Evolutionary conservation across 495 filamentous ascomycete species (phyloP), one percentile per base, ranked within the genome.

Genomic region (Lindgomyces ingoldianus): DNA sequence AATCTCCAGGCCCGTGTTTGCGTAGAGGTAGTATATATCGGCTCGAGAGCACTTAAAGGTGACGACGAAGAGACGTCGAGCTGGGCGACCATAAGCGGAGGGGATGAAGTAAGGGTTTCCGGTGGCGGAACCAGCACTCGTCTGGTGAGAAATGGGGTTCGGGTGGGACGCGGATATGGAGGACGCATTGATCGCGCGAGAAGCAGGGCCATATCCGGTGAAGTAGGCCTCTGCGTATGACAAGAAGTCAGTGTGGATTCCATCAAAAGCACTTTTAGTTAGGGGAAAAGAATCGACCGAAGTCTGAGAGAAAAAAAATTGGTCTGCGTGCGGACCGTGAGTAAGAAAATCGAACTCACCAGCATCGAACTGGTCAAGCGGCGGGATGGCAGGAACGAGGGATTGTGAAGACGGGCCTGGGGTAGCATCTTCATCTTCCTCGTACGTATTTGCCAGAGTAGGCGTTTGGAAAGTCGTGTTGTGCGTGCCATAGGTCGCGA

Each of bases 21-120:
- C 92, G 74, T 94, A 92, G 56, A 96, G 89, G 74, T 96, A 96
- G 74, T 97, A 98, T 19, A 98, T 91, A 70, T 97, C 95, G 46
- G 91, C 91, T 58, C 94, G 86, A 22, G 88, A 87, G 72, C 91
- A 96, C 72, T 98, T 98, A 81, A 98, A 98, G 2, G 92, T 87
- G 24, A 98, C 93, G 45, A 98, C 87, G 74, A 92, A 93, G 33
- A 96, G 78, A n/a, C 89, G 81, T 73, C 94, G 90, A 60, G 88
- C 87, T 8, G 87, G 84, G 70, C 90, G 90, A 27, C 59, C 62
- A 49, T 62, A 55, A 44, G 58, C 56, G 2, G 33, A 18, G 3
- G 58, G 63, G 19, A 65, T 56, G 1, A 46, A 24, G 45, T 68
- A 64, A 18, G 70, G 63, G 33, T 68, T 61, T 2, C 21, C 11